A percentile compares a stretch with the other conserved stretches of the same genome.
Evolutionary conservation across 1,139 yeast genomes (phyloP).

Genomic region (Geotrichum citri-aurantii): DNA sequence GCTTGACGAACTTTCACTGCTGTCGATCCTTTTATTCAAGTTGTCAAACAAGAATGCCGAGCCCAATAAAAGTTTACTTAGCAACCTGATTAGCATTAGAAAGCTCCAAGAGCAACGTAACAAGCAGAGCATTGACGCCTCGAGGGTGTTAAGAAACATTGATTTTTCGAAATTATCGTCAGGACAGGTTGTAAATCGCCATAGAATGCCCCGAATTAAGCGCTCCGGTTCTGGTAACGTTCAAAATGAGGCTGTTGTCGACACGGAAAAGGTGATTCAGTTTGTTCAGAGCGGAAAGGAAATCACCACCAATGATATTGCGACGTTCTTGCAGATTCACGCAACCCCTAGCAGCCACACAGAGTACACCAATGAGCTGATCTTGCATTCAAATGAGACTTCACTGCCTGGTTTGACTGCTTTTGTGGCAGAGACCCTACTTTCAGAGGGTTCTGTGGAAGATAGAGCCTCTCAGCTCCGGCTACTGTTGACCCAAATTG

Average conservation of each 20-base stretch:
- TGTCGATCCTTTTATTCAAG: not conserved
- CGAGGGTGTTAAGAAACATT: not conserved
- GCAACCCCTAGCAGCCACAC: not conserved
- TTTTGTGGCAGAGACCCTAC: slow-evolving; percentile 2
- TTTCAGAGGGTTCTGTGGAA: not conserved
- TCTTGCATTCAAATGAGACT: slow-evolving; percentile 10
- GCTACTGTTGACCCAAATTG: slow-evolving; percentile 20
- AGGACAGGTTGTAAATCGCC: not conserved
- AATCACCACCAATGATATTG: slow-evolving; percentile 9
- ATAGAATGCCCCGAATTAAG: not conserved
- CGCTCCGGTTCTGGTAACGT: not conserved
- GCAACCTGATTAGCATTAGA: not conserved
- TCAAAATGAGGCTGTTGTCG: not conserved
- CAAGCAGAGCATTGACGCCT: not conserved
- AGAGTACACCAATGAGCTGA: slow-evolving; percentile 12
- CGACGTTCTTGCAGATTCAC: slow-evolving; percentile 13
- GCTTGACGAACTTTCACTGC: slow-evolving; percentile 4
- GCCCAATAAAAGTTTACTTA: not conserved
- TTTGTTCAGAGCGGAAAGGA: slow-evolving; percentile 8
- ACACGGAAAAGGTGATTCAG: slow-evolving; percentile 4
- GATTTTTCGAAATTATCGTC: slow-evolving; percentile 1
- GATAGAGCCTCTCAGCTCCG: slow-evolving; percentile 12
- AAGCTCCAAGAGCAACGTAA: not conserved
- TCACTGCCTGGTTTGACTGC: slow-evolving; percentile 13
- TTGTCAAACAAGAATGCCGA: not conserved